Evolutionary conservation across 2,329 filamentous ascomycete species (phyloP).

Genomic region (Macrophomina pseudophaseolina): DNA sequence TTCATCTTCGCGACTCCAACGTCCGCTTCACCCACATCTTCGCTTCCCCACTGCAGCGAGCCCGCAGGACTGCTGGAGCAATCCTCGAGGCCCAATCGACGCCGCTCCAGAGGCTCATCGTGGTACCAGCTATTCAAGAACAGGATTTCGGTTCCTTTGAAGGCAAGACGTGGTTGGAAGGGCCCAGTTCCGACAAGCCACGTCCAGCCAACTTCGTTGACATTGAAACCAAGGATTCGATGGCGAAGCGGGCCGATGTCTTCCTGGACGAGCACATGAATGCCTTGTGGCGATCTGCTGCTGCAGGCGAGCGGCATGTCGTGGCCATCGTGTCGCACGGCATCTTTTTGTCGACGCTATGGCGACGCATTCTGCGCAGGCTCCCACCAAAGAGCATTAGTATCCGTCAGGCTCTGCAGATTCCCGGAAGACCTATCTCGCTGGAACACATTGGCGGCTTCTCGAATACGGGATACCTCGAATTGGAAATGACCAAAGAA

Average conservation of each 20-base stretch:
- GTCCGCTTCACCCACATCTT: conserved; percentile 74
- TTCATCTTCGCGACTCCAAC: conserved; percentile 67
- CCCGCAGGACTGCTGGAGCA: conserved; percentile 71
- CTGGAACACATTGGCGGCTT: conserved; percentile 63
- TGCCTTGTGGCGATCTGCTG: conserved; percentile 17
- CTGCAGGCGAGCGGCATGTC: conserved; percentile 39
- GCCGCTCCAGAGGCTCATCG: conserved; percentile 3
- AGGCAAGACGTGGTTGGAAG: conserved; percentile 61
- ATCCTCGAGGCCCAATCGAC: conserved; percentile 62
- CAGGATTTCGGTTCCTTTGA: conserved; percentile 76
- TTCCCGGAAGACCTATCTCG: conserved; percentile 44
- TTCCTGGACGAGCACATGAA: conserved; percentile 70
- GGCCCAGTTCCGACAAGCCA: conserved; percentile 46
- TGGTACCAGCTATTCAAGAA: conserved; percentile 61
- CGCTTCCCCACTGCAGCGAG: conserved; percentile 77
- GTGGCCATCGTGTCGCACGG: conserved; percentile 82
- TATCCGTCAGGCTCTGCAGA: conserved; percentile 50
- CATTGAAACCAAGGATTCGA: conserved; percentile 70
- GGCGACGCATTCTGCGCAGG: conserved; percentile 64
- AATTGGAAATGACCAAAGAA: conserved; percentile 46
- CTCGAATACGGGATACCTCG: conserved; percentile 70
- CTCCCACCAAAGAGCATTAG: conserved; percentile 56
- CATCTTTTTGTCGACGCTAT: conserved; percentile 74
- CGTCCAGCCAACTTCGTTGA: conserved; percentile 53
- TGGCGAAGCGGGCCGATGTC: conserved; percentile 65